Conservation (phyloP, 345 rosid genomes). For the Camelina sativa region DNA sequence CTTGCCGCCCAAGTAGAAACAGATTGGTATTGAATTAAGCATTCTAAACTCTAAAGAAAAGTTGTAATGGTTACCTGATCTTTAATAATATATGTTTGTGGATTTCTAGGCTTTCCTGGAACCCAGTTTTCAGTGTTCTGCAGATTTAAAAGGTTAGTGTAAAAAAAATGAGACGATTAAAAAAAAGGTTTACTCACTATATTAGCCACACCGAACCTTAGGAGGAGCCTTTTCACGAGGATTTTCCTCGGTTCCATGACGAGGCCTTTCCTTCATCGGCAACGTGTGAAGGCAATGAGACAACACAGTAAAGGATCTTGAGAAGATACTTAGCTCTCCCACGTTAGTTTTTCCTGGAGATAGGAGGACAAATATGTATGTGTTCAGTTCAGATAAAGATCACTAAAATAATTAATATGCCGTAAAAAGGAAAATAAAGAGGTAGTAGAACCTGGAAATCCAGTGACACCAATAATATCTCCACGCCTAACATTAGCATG, state of each 20-base stretch:
- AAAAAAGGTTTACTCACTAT: too few species aligned
- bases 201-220: conserved; percentile 44
- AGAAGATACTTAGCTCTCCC: conserved; percentile 81
- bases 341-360: conserved; percentile 74
- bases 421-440: neutral
- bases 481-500: conserved; percentile 81
- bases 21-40: too few species aligned
- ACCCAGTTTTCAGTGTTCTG: conserved; percentile 44
- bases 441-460: conserved; percentile 77
- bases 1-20: too few species aligned
- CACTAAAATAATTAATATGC: neutral
- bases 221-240: conserved; percentile 35
- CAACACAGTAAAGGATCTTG: conserved; percentile 56
- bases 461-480: conserved; percentile 80
- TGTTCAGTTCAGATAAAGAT: neutral
- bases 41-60: neutral
- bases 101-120: conserved; percentile 75
- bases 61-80: conserved; percentile 64
- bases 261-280: conserved; percentile 51
- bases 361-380: neutral
- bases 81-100: conserved; percentile 68
- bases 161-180: too few species aligned
- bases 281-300: conserved; percentile 92
- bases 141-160: too few species aligned
- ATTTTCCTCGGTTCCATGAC: conserved; percentile 33